Conservation (phyloP, 805 yeast genomes). For the Tetrapisispora iriomotensis region DNA sequence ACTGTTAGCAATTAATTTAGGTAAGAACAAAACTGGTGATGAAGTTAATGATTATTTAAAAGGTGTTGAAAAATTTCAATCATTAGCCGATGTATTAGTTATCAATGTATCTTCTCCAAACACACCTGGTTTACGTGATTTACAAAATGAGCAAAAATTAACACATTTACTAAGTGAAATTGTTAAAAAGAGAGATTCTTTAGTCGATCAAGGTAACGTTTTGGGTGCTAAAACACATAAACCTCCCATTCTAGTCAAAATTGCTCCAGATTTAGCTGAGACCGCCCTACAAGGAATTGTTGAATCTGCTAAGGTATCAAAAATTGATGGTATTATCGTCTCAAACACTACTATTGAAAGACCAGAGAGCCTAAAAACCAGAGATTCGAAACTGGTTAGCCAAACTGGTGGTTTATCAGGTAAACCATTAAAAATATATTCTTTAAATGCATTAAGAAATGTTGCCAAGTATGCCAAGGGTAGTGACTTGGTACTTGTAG, state of each 20-base stretch:
- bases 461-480: slow-evolving; percentile 73
- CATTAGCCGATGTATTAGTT: slow-evolving; percentile 79
- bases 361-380: slow-evolving; percentile 51
- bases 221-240: slow-evolving; percentile 23
- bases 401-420: slow-evolving; percentile 90
- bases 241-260: slow-evolving; percentile 82
- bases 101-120: slow-evolving; percentile 92
- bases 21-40: slow-evolving; percentile 88
- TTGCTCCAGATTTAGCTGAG: slow-evolving; percentile 87
- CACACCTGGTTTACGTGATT: slow-evolving; percentile 86
- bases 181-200: slow-evolving; percentile 56
- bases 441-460: slow-evolving; percentile 59
- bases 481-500: slow-evolving; percentile 64
- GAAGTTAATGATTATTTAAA: slow-evolving; percentile 76
- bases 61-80: slow-evolving; percentile 77
- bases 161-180: slow-evolving; percentile 58
- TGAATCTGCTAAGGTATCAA: slow-evolving; percentile 60
- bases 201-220: slow-evolving; percentile 32
- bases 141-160: slow-evolving; percentile 70
- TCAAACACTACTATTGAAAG: slow-evolving; percentile 88
- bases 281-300: slow-evolving; percentile 78
- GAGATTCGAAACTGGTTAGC: slow-evolving; percentile 32
- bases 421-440: slow-evolving; percentile 73
- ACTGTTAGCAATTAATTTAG: slow-evolving; percentile 74
- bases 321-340: slow-evolving; percentile 83